A percentile compares a stretch with the other conserved stretches of the same genome.
phyloP scores from a whole-genome alignment of 2,329 filamentous ascomycete genomes.

The Fusarium subtropicale region DNA sequence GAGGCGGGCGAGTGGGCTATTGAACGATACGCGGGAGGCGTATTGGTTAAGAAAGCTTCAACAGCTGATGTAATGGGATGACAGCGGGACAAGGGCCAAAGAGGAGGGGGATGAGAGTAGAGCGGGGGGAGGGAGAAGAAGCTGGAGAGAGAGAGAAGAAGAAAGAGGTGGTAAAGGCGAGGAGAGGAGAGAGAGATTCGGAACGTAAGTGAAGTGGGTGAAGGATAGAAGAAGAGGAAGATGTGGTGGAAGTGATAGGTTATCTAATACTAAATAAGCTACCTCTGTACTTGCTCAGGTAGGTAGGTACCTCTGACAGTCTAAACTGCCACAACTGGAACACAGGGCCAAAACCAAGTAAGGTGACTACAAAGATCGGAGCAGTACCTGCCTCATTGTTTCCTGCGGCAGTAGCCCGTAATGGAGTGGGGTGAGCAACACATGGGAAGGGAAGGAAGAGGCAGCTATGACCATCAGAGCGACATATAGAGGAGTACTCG shows the following conservation, averaged over 20 bases:
- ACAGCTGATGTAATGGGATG: conserved; percentile 27
- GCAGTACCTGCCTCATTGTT: conserved; percentile 29
- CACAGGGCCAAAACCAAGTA: conserved; percentile 32
- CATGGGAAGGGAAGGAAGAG: conserved; percentile 39
- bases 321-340: background rate
- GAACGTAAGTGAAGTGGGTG: conserved; percentile 46
- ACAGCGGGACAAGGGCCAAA: conserved; percentile 39
- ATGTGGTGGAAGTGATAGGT: conserved; percentile 35
- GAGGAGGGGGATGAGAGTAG: conserved; percentile 43
- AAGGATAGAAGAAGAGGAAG: conserved; percentile 36
- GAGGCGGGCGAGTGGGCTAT: conserved; percentile 35
- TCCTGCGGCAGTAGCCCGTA: conserved; percentile 19
- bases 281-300: conserved; percentile 1
- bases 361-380: conserved; percentile 17
- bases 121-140: conserved; percentile 44
- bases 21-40: conserved; percentile 39
- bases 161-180: conserved; percentile 43
- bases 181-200: conserved; percentile 46
- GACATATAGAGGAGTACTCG: conserved; percentile 8
- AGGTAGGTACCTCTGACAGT: conserved; percentile 6
- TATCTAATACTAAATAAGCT: conserved; percentile 6
- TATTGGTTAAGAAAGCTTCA: conserved; percentile 40
- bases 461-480: conserved; percentile 10
- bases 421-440: conserved; percentile 18
- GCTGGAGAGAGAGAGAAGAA: conserved; percentile 32